Base-by-base conservation (phyloP, 257 asterid species). In the Lithospermum erythrorhizon region DNA sequence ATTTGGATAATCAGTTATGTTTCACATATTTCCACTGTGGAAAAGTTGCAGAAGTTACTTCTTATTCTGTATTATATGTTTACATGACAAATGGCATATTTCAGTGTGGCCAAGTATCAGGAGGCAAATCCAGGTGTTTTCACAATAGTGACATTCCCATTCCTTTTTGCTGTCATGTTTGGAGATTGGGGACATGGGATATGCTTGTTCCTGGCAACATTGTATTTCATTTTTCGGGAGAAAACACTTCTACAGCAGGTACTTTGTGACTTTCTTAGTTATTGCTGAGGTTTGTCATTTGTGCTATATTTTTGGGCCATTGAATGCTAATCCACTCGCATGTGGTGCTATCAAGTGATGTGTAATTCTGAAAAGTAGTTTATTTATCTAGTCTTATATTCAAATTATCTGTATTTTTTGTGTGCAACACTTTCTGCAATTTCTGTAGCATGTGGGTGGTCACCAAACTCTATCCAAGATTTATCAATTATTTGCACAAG, bases 131-230 rank as follows among this genome's bases (percentile, higher is more conserved):
- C 89, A 22, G 86, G 80, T 53, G 89, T 79, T 70, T 82, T 59
- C 73, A 77, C 86, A 53, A 71, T 82, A 57, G 73, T 79, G 60
- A 79, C 89, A 67, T 82, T 82, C 69, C 89, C 89, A 13, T 82
- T 82, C 72, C 79, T 82, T 57, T 82, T 82, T 60, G 89, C 89
- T 10, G 86, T 82, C 61, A 82, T 82, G 89, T 82, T 82, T 61
- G 89, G 86, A 70, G 89, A 82, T 64, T 82, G 89, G 89, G 89
- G 89, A 53, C 89, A 82, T 64, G 85, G 89, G n/a, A 77, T 82
- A 66, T 79, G 86, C 72, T 71, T 82, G 78, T 69, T 82, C 58
- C 72, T 82, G 61, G 82, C 80, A 21, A 71, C 89, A 53, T 37
- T 79, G 61, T 82, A 72, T 65, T 76, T 82, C 62, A 65, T 82